Conservation (phyloP, 2,329 filamentous ascomycete species). For the Colletotrichum salicis region DNA sequence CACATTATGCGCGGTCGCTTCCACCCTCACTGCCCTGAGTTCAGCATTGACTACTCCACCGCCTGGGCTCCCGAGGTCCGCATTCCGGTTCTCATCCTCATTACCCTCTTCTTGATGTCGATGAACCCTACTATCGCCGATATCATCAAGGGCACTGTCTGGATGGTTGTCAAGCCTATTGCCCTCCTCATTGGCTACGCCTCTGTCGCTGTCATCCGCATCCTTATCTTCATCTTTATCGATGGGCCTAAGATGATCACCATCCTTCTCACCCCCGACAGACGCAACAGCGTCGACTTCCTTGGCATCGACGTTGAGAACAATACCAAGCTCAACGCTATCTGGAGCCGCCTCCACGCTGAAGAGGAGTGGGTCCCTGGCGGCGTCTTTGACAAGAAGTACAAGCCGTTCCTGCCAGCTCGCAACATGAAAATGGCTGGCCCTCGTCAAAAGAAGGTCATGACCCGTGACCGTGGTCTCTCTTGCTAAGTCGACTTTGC, state of each 20-base stretch:
- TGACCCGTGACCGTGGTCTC: constrained; percentile 20
- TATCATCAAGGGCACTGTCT: constrained; percentile 4
- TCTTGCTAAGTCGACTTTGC: constrained; percentile 12
- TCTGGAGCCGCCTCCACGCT: constrained; percentile 17
- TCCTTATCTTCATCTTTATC: constrained; percentile 28
- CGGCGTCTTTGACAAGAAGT: constrained; percentile 32
- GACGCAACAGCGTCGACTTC: neutral
- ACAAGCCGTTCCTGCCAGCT: constrained; percentile 22
- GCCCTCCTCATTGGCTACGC: constrained; percentile 19
- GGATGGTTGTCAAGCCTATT: constrained; percentile 21
- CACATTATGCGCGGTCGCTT: constrained; percentile 26
- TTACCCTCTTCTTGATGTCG: constrained; percentile 17
- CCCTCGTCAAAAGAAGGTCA: constrained; percentile 26
- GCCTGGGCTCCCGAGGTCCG: constrained; percentile 24
- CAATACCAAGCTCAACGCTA: constrained; percentile 32
- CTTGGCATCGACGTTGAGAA: constrained; percentile 6
- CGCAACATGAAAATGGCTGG: constrained; percentile 24
- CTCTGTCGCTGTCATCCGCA: constrained; percentile 13
- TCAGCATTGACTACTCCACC: constrained; percentile 6
- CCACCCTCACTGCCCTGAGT: constrained; percentile 7
- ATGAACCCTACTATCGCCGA: constrained; percentile 20
- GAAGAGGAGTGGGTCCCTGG: constrained; percentile 1
- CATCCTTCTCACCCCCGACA: neutral
- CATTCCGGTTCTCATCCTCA: constrained; percentile 12
- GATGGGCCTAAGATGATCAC: constrained; percentile 18